Evolutionary conservation across 208 protist species (phyloP), one percentile per base, ranked within the genome.

Genomic region (Leishmania turanica): DNA sequence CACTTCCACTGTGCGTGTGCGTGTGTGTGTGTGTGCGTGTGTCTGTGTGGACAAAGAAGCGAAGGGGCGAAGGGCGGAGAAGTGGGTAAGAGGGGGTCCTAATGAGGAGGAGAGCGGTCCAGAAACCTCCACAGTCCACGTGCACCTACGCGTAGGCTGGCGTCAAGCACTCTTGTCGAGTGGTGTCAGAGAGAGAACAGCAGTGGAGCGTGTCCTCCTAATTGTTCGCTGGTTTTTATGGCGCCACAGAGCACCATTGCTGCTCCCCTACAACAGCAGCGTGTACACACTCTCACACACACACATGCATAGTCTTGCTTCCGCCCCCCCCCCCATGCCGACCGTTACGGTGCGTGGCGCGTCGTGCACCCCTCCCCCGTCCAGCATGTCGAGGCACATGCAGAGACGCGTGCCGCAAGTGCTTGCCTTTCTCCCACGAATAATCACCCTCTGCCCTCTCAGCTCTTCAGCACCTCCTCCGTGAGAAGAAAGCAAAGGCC

Each of bases 401-500:
- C 71, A 58, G 17, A 60, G 49, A 24, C 17, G 49, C 47, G 11
- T 27, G 31, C 27, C 17, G 15, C 13, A 45, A 17, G 47, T n/a
- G n/a, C 15, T 13, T 45, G 27, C 17, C 45, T 1, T 4, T 62
- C 17, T 24, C 49, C 7, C 51, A 54, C 45, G 19, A 54, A 15
- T 24, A 60, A 11, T 9, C 51, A 45, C 49, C 3, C 3, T 31
- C 34, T 7, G n/a, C 5, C 45, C 19, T 42, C 27, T 84, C 75
- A 84, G 49, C 81, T 80, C 54, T 72, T 79, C 65, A 91, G 73
- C 27, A 75, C 76, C 77, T 91, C 83, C 42, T 89, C 83, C 17
- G 83, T 94, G 42, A 94, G 74, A 58, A 96, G 78, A 21, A 93
- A 83, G 79, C 92, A 96, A 31, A 92, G 45, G 31, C 86, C 89